Evolutionary conservation across 177 flowering plant genomes (phyloP).

Genomic region (Vitis hybrid): DNA sequence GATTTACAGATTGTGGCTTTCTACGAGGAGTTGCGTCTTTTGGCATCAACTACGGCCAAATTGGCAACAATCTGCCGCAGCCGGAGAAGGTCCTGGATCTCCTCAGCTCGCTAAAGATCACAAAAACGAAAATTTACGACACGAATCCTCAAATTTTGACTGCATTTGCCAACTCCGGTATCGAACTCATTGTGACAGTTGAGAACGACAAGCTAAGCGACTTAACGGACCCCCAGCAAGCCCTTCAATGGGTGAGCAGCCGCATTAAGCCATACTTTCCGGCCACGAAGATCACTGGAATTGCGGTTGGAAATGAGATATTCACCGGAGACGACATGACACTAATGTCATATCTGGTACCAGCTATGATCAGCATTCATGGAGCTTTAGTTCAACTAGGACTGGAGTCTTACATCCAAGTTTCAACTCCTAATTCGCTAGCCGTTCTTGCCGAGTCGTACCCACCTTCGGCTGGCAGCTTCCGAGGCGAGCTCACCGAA

Average conservation of each 20-base stretch:
- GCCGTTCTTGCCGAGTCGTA: conserved; percentile 55
- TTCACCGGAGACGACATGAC: conserved; percentile 50
- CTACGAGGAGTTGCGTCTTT: conserved; percentile 37
- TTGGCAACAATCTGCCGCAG: conserved; percentile 70
- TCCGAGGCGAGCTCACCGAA: conserved; percentile 35
- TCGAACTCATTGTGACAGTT: conserved; percentile 73
- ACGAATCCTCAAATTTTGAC: conserved; percentile 76
- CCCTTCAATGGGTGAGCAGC: conserved; percentile 77
- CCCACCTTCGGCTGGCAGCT: conserved; percentile 76
- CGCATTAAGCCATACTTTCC: conserved; percentile 76
- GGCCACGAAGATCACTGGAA: conserved; percentile 69
- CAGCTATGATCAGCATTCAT: conserved; percentile 65
- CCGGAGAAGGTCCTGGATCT: conserved; percentile 66
- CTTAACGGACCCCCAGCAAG: conserved; percentile 58
- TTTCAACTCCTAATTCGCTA: conserved; percentile 60
- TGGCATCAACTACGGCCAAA: conserved; percentile 91
- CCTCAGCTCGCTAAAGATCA: conserved; percentile 47
- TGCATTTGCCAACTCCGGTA: conserved; percentile 72
- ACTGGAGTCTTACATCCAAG: conserved; percentile 47
- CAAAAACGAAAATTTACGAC: conserved; percentile 78
- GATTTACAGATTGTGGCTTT: conserved; percentile 31
- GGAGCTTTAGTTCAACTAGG: conserved; percentile 61
- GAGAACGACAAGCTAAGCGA: conserved; percentile 53
- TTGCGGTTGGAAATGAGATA: conserved; percentile 81
- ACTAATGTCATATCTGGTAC: conserved; percentile 49